Evolutionary conservation across 148 eudicot species (phyloP).

Genomic region (Chenopodium quinoa): DNA sequence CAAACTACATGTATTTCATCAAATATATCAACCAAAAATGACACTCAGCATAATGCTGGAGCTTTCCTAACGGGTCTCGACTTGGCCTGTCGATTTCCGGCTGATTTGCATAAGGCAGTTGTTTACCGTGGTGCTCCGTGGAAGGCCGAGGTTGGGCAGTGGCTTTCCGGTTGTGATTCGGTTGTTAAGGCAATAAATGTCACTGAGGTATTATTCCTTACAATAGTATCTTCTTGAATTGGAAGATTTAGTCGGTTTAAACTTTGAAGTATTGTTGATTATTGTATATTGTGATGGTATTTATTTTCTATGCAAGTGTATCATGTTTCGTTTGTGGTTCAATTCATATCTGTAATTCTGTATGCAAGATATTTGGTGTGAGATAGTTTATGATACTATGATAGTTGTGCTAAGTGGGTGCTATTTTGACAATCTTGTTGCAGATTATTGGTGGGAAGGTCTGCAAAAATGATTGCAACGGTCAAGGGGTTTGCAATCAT

Average conservation of each 20-base stretch:
- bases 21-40: constrained; percentile 38
- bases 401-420: constrained; percentile 3
- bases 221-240: background rate
- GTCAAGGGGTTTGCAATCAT: constrained; percentile 81
- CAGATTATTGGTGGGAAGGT: constrained; percentile 67
- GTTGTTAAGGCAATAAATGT: constrained; percentile 43
- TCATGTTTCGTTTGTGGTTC: background rate
- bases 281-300: background rate
- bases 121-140: constrained; percentile 84
- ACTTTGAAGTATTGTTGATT: background rate
- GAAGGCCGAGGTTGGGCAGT: constrained; percentile 83
- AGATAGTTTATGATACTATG: constrained; percentile 11
- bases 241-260: background rate
- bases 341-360: background rate
- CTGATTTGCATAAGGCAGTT: constrained; percentile 66
- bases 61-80: constrained; percentile 18
- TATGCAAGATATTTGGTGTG: constrained; percentile 1
- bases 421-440: constrained; percentile 16
- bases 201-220: constrained; percentile 53
- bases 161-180: constrained; percentile 79
- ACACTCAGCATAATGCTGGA: background rate
- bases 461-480: constrained; percentile 63
- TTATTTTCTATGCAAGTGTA: background rate
- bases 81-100: constrained; percentile 39
- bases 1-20: constrained; percentile 37